Conservation (phyloP, 108 stramenopile species). For the Nitzschia palea region DNA sequence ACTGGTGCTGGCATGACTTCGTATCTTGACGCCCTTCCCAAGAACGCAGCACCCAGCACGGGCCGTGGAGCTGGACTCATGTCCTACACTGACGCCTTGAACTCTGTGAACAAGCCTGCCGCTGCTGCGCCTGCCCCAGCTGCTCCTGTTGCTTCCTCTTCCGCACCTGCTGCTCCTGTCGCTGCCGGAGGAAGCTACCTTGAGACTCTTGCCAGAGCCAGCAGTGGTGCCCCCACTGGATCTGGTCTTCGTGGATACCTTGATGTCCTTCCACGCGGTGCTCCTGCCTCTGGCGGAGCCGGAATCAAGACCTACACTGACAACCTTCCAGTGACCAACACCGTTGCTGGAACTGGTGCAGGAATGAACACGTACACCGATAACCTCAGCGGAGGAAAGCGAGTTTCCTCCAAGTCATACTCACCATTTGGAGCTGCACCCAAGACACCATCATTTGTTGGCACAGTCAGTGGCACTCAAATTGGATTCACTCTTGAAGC, state of each 20-base stretch:
- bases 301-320: conserved; percentile 18
- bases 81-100: conserved; percentile 14
- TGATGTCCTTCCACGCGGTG: conserved; percentile 5
- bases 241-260: conserved; percentile 12
- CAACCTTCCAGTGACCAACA: conserved; percentile 4
- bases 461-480: neutral
- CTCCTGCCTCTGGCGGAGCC: conserved; percentile 11
- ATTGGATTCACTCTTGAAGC: conserved; percentile 36
- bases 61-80: conserved; percentile 17
- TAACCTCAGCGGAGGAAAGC: conserved; percentile 14
- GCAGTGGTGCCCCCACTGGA: conserved; percentile 7
- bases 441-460: conserved; percentile 14
- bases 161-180: neutral
- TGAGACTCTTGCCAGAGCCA: conserved; percentile 11
- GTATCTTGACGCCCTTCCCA: conserved; percentile 21
- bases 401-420: conserved; percentile 11
- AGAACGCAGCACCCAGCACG: neutral
- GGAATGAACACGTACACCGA: conserved; percentile 30
- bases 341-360: conserved; percentile 15
- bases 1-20: conserved; percentile 17
- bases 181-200: conserved; percentile 18
- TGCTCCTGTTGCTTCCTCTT: neutral
- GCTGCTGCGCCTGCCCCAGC: neutral
- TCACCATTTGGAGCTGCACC: conserved; percentile 17
- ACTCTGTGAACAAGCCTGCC: neutral